These are phyloP conservation scores for Olyra latifolia DNA, from an alignment of 176 grass and related monocot genomes.

Conservation along the genomic window DNA sequence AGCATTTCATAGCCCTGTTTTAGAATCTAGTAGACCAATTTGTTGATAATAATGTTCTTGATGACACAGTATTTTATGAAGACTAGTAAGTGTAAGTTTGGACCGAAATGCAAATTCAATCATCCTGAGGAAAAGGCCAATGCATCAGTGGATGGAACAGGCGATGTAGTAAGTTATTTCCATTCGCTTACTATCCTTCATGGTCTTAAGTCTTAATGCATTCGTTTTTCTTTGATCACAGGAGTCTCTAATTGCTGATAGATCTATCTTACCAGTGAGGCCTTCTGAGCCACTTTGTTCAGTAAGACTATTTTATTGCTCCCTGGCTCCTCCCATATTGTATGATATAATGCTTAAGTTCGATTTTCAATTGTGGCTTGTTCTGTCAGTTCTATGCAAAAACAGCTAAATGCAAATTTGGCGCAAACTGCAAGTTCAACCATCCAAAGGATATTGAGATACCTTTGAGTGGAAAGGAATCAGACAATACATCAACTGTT, in stretches of 20 bases:
- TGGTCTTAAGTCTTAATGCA: slow-evolving; percentile 21
- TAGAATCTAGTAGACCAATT: slow-evolving; percentile 18
- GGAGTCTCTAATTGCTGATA: slow-evolving; percentile 40
- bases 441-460: slow-evolving; percentile 67
- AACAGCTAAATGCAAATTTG: slow-evolving; percentile 87
- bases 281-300: slow-evolving; percentile 65
- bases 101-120: slow-evolving; percentile 87
- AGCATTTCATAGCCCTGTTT: slow-evolving; percentile 42
- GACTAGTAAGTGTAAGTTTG: slow-evolving; percentile 67
- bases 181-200: not conserved
- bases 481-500: slow-evolving; percentile 28
- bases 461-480: slow-evolving; percentile 42
- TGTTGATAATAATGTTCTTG: slow-evolving; percentile 35
- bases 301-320: slow-evolving; percentile 35
- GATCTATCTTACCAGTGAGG: slow-evolving; percentile 51
- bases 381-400: slow-evolving; percentile 66
- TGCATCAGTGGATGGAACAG: slow-evolving; percentile 29
- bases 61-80: slow-evolving; percentile 68
- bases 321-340: not conserved
- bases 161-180: slow-evolving; percentile 37
- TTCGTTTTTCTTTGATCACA: slow-evolving; percentile 38
- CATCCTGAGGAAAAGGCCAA: slow-evolving; percentile 63
- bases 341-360: slow-evolving; percentile 6
- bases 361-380: slow-evolving; percentile 15
- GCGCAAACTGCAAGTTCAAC: slow-evolving; percentile 69